Conservation (phyloP, 768 basidiomycete genomes). For the Hypholoma sublateritium region DNA sequence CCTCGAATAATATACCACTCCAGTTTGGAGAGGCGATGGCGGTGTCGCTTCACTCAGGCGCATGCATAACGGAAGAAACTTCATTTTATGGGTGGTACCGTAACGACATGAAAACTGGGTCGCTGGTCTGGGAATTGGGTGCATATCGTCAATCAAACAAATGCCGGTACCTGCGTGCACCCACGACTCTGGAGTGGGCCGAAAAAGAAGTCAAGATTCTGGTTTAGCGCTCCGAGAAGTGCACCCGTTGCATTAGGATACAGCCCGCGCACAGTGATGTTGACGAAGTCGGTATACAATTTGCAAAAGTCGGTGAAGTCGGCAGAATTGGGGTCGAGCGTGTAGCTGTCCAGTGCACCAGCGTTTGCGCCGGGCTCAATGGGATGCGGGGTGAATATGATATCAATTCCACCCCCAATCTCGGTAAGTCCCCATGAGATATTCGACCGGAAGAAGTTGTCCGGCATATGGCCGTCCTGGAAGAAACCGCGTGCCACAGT, state of each 20-base stretch:
- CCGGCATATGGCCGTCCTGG: slow-evolving; percentile 19
- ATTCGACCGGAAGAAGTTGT: slow-evolving; percentile 15
- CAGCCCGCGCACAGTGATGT: slow-evolving; percentile 17
- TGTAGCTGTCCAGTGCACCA: slow-evolving; percentile 17
- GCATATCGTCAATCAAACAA: neutral
- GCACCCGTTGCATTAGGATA: slow-evolving; percentile 20
- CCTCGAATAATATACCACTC: too few relatives aligned
- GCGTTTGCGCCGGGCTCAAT: slow-evolving; percentile 19
- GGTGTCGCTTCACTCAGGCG: too few relatives aligned
- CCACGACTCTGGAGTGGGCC: slow-evolving; percentile 2
- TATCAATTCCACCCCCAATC: slow-evolving; percentile 6
- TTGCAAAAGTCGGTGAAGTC: slow-evolving; percentile 15
- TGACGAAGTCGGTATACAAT: slow-evolving; percentile 22
- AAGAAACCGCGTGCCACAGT: slow-evolving; percentile 21
- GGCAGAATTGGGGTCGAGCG: slow-evolving; percentile 17
- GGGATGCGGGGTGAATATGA: slow-evolving; percentile 10
- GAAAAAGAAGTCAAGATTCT: slow-evolving; percentile 15
- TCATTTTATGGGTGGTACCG: too few relatives aligned
- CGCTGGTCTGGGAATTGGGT: too few relatives aligned
- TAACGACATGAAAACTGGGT: too few relatives aligned
- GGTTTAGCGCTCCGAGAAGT: slow-evolving; percentile 16
- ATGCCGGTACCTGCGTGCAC: slow-evolving; percentile 16
- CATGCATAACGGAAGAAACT: too few relatives aligned
- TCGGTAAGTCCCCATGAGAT: neutral
- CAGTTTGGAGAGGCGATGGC: too few relatives aligned